phyloP scores from a whole-genome alignment of 169 alveolate species.

The Cryptosporidium xiaoi region DNA sequence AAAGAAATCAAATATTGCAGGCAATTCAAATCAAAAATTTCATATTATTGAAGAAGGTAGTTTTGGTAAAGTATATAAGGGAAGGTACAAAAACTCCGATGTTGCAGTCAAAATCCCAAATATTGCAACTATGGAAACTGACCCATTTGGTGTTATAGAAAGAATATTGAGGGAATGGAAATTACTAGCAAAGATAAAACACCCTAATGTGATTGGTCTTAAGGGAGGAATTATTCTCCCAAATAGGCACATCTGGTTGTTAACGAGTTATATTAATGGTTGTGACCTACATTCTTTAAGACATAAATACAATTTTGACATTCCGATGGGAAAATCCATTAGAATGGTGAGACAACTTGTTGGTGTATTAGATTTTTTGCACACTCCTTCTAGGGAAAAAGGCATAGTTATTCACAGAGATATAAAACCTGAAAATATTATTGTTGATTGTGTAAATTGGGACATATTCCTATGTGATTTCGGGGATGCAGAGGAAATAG shows the following conservation, averaged over 20 bases:
- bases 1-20: neutral
- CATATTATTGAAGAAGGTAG: slow-evolving; percentile 81
- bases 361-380: slow-evolving; percentile 84
- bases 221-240: slow-evolving; percentile 90
- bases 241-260: slow-evolving; percentile 89
- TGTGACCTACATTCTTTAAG: slow-evolving; percentile 88
- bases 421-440: slow-evolving; percentile 86
- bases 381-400: slow-evolving; percentile 83
- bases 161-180: slow-evolving; percentile 89
- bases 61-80: slow-evolving; percentile 85
- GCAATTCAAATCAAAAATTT: neutral
- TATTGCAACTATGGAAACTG: slow-evolving; percentile 83
- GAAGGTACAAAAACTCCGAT: slow-evolving; percentile 80
- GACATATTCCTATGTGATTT: slow-evolving; percentile 85
- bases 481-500: slow-evolving; percentile 87
- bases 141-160: slow-evolving; percentile 88
- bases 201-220: slow-evolving; percentile 82
- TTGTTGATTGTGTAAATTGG: slow-evolving; percentile 81
- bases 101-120: slow-evolving; percentile 90
- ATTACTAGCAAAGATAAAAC: slow-evolving; percentile 84
- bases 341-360: slow-evolving; percentile 89
- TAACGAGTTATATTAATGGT: slow-evolving; percentile 85
- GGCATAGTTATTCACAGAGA: slow-evolving; percentile 84
- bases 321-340: slow-evolving; percentile 76
- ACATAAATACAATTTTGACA: slow-evolving; percentile 57